Conservation (phyloP, 768 basidiomycete species). For the Phanerochaete sordida region DNA sequence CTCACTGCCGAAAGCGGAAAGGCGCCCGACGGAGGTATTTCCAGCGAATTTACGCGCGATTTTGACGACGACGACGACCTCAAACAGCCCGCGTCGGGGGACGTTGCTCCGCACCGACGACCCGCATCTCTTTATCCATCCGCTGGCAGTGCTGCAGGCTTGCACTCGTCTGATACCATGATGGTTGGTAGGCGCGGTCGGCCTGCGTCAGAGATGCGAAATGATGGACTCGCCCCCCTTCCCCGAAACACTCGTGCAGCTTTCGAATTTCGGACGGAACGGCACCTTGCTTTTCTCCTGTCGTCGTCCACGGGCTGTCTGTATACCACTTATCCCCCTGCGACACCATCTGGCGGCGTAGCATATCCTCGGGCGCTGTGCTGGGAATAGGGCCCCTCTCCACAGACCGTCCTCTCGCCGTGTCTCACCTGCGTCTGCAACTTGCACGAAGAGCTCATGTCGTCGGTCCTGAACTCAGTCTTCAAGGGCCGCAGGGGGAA, state of each 20-base stretch:
- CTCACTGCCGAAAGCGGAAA: too few species aligned
- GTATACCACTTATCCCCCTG: neutral
- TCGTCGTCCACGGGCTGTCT: neutral
- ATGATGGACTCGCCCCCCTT: slow-evolving; percentile 5
- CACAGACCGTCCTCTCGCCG: neutral
- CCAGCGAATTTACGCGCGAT: neutral
- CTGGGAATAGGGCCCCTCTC: neutral
- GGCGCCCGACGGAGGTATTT: neutral
- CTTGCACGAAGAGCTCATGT: neutral
- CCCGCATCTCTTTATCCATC: neutral
- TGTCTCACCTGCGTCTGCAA: neutral
- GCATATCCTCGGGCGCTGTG: neutral
- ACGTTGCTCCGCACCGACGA: neutral
- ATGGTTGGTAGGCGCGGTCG: slow-evolving; percentile 11
- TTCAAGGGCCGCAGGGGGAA: slow-evolving; percentile 20
- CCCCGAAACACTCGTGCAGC: slow-evolving; percentile 3
- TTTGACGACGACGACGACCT: neutral
- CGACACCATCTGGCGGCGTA: neutral
- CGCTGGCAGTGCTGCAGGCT: neutral
- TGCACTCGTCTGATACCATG: slow-evolving; percentile 4
- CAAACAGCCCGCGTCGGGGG: neutral
- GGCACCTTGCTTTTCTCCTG: neutral
- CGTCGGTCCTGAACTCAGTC: slow-evolving; percentile 20
- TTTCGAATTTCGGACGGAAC: neutral
- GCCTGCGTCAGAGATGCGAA: slow-evolving; percentile 4